Evolutionary conservation across 108 stramenopile species (phyloP), one percentile per base, ranked within the genome.

Genomic region (Skeletonema marinoi): DNA sequence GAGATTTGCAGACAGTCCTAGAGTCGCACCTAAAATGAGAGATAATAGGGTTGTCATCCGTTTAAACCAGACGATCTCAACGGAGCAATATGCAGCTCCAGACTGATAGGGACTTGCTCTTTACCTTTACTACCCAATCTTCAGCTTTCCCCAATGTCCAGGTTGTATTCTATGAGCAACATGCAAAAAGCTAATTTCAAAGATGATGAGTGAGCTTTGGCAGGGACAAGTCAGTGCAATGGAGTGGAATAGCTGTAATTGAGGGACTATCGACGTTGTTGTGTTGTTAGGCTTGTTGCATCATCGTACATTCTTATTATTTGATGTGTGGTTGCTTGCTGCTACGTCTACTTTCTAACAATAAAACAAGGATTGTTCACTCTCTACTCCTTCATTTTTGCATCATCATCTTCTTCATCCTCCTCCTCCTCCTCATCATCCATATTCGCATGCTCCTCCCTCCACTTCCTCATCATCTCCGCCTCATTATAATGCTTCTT

Each of bases 401-500:
- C 25, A 25, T 25, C 25, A 0, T 44, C 51, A 32, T 65, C 84
- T 1, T 85, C 50, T 29, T 87, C 86, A 4, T 82, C 86, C 51
- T 82, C 88, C 2, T 86, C 89, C 2, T 77, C 86, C 0, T 88
- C 89, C 12, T 66, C 86, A 32, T 77, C 80, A 14, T 65, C 54
- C 30, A 73, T 81, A 70, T 83, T 83, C 5, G 88, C 72, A 77
- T 95, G 92, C 66, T 90, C 83, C 66, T 72, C 68, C 39, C 86
- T 84, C 74, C 87, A 95, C 77, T 82, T 80, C 35, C 87, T 87
- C 54, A 95, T 82, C 12, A 88, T 68, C 59, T 95, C 94, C 82
- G 90, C 92, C 80, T 95, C 94, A 83, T 95, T 95, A 76, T 95
- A 95, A 79, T 95, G 94, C 38, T 88, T 82, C 73, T 93, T 95